Evolutionary conservation across 768 basidiomycete genomes (phyloP).

Genomic region (Podaxis sp.): DNA sequence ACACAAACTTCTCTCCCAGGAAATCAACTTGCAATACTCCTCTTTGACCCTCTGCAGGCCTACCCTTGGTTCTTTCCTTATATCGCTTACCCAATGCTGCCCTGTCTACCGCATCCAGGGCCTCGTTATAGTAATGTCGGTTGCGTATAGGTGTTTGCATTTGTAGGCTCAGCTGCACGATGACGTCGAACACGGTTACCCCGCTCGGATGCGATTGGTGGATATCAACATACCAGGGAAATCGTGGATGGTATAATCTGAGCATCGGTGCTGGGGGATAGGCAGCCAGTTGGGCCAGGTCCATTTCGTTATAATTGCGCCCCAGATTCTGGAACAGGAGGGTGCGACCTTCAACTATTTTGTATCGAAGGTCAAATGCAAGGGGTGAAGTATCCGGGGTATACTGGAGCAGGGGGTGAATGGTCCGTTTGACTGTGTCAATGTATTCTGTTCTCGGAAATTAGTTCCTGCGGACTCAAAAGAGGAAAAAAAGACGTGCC

Average conservation of each 20-base stretch:
- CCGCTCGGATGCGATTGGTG: conserved; percentile 44
- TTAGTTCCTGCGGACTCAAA: conserved; percentile 1
- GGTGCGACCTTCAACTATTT: conserved; percentile 28
- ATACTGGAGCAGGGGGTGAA: conserved; percentile 32
- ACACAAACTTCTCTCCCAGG: conserved; percentile 49
- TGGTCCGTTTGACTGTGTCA: conserved; percentile 30
- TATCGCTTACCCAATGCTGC: conserved; percentile 45
- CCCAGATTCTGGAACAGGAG: conserved; percentile 46
- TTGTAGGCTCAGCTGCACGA: conserved; percentile 43
- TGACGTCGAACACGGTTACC: conserved; percentile 58
- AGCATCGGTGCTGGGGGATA: conserved; percentile 49
- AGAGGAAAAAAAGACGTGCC: conserved; percentile 23
- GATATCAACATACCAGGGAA: conserved; percentile 73
- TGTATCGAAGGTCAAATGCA: conserved; percentile 49
- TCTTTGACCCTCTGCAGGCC: conserved; percentile 28
- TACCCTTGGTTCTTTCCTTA: conserved; percentile 39
- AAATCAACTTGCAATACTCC: conserved; percentile 65
- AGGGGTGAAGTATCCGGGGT: conserved; percentile 34
- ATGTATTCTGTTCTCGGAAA: conserved; percentile 21
- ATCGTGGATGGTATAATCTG: conserved; percentile 53
- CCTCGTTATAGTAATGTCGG: conserved; percentile 60
- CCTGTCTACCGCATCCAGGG: conserved; percentile 46
- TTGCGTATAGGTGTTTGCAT: conserved; percentile 46
- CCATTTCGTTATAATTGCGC: conserved; percentile 43
- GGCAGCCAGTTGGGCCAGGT: conserved; percentile 56